Base-by-base conservation (phyloP, 208 protist genomes). In the Wallacemonas sp. region DNA sequence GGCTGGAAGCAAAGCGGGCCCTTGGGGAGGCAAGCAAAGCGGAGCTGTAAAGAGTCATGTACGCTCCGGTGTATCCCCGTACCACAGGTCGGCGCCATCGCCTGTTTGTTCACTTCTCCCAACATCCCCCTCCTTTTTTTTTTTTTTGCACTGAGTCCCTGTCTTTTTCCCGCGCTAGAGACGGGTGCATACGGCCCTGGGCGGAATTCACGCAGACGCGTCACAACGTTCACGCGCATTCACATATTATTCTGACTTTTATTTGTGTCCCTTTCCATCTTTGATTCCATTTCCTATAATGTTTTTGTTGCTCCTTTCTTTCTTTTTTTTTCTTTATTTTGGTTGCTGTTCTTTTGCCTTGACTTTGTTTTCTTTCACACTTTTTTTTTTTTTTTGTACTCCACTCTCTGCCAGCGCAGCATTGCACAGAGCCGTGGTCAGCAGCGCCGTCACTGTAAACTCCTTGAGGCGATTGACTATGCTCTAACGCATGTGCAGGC, bases 1-100 rank as follows among this genome's bases (percentile, higher is more conserved):
- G 76, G 76, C 62, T 68, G 49, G 66, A 82, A 54, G 76, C 76
- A 6, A 72, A 73, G 67, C 61, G 71, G 21, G 76, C 76, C 6
- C 33, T 58, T 26, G 51, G 51, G 4, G 51, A 58, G 19, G 4
- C 41, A n/a, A 34, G 30, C 51, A 34, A 38, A 31, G 2, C 51
- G 41, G 51, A 58, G 24, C 9, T 14, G 31, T 62, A 24, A 62
- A 41, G 14, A 41, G 36, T 41, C 36, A 41, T 41, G 36, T 6
- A n/a, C n/a, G n/a, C n/a, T n/a, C n/a, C n/a, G n/a, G n/a, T n/a
- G n/a, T n/a, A n/a, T n/a, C n/a, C n/a, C n/a, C n/a, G n/a, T n/a
- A n/a, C n/a, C n/a, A n/a, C n/a, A n/a, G n/a, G n/a, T n/a, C n/a
- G n/a, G n/a, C n/a, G n/a, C n/a, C n/a, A n/a, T n/a, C 36, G 14